Evolutionary conservation across 2,329 filamentous ascomycete species (phyloP), one percentile per base, ranked within the genome.

Genomic region (Scedosporium dehoogii): DNA sequence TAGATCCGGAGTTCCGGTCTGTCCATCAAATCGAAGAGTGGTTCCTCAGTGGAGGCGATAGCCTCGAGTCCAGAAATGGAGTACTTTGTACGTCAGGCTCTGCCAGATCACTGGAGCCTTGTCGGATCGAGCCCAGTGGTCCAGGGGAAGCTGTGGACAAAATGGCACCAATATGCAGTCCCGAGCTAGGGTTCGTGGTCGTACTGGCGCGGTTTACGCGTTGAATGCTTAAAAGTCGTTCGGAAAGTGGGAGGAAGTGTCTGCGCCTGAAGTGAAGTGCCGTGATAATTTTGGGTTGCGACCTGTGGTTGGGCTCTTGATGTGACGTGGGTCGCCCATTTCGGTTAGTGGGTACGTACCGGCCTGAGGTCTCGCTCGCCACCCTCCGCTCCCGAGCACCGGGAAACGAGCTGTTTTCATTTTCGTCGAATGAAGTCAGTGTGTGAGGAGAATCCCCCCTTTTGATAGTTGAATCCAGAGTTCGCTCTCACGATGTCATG

Each of bases 221-320:
- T 48, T 48, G 44, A 18, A 21, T 18, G n/a, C n/a, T 48, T n/a
- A 6, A 21, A 10, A n/a, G 44, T 48, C 18, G 44, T 48, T 48
- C 18, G 21, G 51, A 23, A 55, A 14, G 51, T 18, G 51, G 51
- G 18, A 23, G 12, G 3, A 25, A 55, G 23, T 21, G 23, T 23
- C 18, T 48, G 44, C 51, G 18, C 18, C 51, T 23, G 51, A 55
- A 23, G 51, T n/a, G 51, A 55, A 55, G 51, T 55, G 51, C 51
- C 51, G 51, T 55, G 51, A 55, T 55, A 55, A 55, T 55, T 55
- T 55, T 55, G 51, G 51, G 51, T 55, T 55, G 51, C 23, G 12
- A n/a, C 23, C 23, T 55, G 51, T 55, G 51, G 51, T 55, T 55
- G 51, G 51, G 51, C 51, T 55, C n/a, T 55, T 23, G 51, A 14